Base-by-base conservation (phyloP, 495 filamentous ascomycete genomes). In the Hyaloscypha variabilis region DNA sequence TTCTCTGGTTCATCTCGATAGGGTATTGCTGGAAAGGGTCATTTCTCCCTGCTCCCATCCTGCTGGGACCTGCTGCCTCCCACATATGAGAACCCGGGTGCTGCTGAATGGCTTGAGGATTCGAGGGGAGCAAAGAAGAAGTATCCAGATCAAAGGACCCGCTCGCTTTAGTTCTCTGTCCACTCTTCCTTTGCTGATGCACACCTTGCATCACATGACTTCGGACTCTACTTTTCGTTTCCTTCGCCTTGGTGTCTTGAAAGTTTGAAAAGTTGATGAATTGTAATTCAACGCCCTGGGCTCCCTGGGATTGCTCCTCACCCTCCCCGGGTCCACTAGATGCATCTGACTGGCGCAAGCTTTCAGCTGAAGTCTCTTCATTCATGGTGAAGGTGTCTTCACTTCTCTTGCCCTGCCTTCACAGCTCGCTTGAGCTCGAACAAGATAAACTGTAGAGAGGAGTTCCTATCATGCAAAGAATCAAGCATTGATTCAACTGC, bases 201-300 rank as follows among this genome's bases (percentile, higher is more conserved):
- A 64, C 61, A 19, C 54, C 21, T 54, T 60, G 60, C 60, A 39
- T 56, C n/a, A 49, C 66, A 64, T 67, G 60, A 52, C 61, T 64
- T 21, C 55, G 53, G 57, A 67, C 58, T 21, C n/a, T 62, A 24
- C 26, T 67, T 36, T 50, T 67, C 23, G 65, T 62, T 28, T 57
- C 51, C 8, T 31, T 29, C 25, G 56, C 28, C 28, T 50, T 62
- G n/a, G 58, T 67, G 3, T 67, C 58, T 2, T 62, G 3, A 21
- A 67, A 56, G 17, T 67, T 51, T 39, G 58, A 62, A 39, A 67
- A 67, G 13, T 26, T 62, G 17, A 67, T 50, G 39, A 67, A 67
- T 25, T 62, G 50, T 2, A 66, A 62, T 4, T n/a, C 31, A 2
- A 2, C 2, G 1, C 11, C 23, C 10, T 6, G 51, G 3, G 51